Conservation (phyloP, 1,284 basidiomycete genomes). For the Sphaerobolus stellatus region DNA sequence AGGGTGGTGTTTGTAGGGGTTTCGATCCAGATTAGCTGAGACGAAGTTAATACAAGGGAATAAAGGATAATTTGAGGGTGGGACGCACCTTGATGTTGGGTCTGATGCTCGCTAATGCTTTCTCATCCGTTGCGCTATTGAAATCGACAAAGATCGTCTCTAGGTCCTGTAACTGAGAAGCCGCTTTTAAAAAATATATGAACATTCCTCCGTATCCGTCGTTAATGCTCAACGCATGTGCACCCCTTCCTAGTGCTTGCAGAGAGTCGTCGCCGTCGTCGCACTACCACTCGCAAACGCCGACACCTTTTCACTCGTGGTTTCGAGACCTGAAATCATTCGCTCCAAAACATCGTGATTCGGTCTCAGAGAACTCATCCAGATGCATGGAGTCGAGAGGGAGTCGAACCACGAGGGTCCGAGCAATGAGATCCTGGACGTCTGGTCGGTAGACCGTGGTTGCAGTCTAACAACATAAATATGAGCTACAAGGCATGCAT, state of each 20-base stretch:
- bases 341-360: constrained; percentile 80
- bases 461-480: too few species aligned
- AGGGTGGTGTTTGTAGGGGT: constrained; percentile 95
- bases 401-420: too few species aligned
- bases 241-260: constrained; percentile 68
- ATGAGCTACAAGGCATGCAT: too few species aligned
- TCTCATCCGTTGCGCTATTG: constrained; percentile 63
- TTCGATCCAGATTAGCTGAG: constrained; percentile 93
- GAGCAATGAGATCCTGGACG: too few species aligned
- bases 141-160: constrained; percentile 86
- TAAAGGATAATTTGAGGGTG: background rate
- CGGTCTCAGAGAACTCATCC: constrained; percentile 88
- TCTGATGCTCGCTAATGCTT: constrained; percentile 62
- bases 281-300: constrained; percentile 88
- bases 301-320: too few species aligned
- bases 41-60: constrained; percentile 3
- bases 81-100: constrained; percentile 77
- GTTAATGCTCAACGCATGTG: constrained; percentile 86
- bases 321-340: constrained; percentile 75
- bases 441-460: too few species aligned
- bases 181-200: constrained; percentile 81
- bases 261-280: too few species aligned
- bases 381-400: too few species aligned
- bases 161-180: constrained; percentile 68
- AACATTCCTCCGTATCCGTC: constrained; percentile 94